Evolutionary conservation across 345 rosid species (phyloP).

Genomic region (Syzygium aromaticum): DNA sequence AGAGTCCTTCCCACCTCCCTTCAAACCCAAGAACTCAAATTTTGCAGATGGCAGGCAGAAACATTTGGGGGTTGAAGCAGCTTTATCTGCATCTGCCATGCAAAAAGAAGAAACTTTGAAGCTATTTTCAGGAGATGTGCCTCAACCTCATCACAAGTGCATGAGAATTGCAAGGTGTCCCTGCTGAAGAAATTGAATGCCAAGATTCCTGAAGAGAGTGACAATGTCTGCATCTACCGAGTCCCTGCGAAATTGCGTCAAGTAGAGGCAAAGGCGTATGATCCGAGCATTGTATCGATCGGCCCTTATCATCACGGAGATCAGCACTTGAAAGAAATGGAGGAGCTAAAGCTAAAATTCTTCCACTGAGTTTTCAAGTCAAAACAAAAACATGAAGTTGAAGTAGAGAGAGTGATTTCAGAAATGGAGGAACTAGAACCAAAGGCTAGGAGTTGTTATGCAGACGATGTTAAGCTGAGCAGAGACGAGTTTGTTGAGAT

Average conservation of each 20-base stretch:
- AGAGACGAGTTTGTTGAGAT: constrained; percentile 13
- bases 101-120: neutral
- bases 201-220: neutral
- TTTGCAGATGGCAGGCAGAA: neutral
- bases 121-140: neutral
- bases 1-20: neutral
- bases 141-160: neutral
- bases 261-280: constrained; percentile 2
- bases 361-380: constrained; percentile 1
- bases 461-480: constrained; percentile 7
- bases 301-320: constrained; percentile 22
- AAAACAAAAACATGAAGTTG: neutral
- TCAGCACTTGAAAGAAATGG: constrained; percentile 3
- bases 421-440: constrained; percentile 15
- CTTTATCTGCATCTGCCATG: neutral
- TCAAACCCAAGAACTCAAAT: neutral
- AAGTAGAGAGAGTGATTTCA: neutral
- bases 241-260: constrained; percentile 11
- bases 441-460: constrained; percentile 7
- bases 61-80: neutral
- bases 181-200: neutral
- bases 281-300: constrained; percentile 15
- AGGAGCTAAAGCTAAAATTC: constrained; percentile 14
- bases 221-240: constrained; percentile 13
- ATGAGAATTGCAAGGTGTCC: neutral